These are phyloP conservation scores for Spencermartinsiella europaea DNA, from an alignment of 805 yeast species.

Conservation along the genomic window DNA sequence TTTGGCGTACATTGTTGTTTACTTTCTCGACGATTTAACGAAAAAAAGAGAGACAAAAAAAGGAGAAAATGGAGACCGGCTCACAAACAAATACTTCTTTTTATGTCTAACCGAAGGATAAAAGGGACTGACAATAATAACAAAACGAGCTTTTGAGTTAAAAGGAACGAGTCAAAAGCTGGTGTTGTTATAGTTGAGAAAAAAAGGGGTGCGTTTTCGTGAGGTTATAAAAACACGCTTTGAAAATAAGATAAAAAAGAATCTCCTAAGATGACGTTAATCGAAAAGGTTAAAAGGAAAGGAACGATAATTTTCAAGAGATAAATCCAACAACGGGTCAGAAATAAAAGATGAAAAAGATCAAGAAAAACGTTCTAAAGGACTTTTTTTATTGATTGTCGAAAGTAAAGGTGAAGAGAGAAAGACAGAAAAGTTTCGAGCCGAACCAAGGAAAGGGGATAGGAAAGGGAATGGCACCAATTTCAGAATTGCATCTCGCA, in stretches of 20 bases:
- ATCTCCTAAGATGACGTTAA: no score
- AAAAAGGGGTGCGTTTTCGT: no score
- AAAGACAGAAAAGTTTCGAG: no score
- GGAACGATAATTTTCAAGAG: no score
- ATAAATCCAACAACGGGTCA: no score
- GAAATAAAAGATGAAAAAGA: neutral
- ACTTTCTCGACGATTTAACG: neutral
- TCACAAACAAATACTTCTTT: no score
- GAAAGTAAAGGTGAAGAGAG: neutral
- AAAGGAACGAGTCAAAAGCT: neutral
- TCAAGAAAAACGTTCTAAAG: neutral
- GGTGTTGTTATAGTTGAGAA: neutral
- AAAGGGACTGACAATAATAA: neutral
- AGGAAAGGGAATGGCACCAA: no score
- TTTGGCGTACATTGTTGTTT: slow-evolving; percentile 9
- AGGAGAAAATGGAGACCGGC: slow-evolving; percentile 13
- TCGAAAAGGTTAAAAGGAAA: neutral
- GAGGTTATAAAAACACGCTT: no score
- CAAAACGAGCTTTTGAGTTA: neutral
- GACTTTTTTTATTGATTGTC: no score
- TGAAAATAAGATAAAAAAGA: no score
- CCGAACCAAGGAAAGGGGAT: neutral
- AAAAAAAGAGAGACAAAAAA: neutral
- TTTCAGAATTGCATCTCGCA: neutral
- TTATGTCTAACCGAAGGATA: no score